phyloP scores from a whole-genome alignment of 768 basidiomycete species.

The Russula dissimulans region DNA sequence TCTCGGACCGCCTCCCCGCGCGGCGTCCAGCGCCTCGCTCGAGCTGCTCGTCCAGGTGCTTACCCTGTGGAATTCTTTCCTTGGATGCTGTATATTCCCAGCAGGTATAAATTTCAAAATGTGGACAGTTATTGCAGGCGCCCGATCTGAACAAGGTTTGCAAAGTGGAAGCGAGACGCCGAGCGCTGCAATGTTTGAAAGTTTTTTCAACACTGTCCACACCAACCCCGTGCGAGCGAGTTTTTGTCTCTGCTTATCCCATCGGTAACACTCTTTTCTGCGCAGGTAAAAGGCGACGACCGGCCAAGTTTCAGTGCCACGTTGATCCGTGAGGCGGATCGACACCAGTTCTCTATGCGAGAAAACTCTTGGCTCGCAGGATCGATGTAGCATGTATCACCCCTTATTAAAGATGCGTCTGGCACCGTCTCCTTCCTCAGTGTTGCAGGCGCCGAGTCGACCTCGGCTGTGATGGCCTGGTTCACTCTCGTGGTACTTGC shows the following conservation, averaged over 20 bases:
- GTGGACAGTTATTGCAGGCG: too few relatives aligned
- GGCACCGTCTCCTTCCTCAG: background rate
- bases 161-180: too few relatives aligned
- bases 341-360: background rate
- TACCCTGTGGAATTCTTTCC: background rate
- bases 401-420: background rate
- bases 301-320: too few relatives aligned
- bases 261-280: too few relatives aligned
- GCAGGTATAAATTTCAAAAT: too few relatives aligned
- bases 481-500: slow-evolving; percentile 5
- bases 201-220: background rate
- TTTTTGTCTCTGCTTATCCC: too few relatives aligned
- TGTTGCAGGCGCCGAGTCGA: background rate
- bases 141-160: background rate
- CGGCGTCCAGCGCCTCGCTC: background rate
- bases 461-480: slow-evolving; percentile 6
- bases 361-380: slow-evolving; percentile 7
- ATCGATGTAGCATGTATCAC: background rate
- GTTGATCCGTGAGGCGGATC: background rate
- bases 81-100: too few relatives aligned
- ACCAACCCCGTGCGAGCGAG: too few relatives aligned
- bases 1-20: too few relatives aligned
- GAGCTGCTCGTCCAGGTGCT: slow-evolving; percentile 7
- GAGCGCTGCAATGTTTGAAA: too few relatives aligned
- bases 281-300: too few relatives aligned